phyloP scores from a whole-genome alignment of 306 rosid species.

The Sesbania bispinosa region DNA sequence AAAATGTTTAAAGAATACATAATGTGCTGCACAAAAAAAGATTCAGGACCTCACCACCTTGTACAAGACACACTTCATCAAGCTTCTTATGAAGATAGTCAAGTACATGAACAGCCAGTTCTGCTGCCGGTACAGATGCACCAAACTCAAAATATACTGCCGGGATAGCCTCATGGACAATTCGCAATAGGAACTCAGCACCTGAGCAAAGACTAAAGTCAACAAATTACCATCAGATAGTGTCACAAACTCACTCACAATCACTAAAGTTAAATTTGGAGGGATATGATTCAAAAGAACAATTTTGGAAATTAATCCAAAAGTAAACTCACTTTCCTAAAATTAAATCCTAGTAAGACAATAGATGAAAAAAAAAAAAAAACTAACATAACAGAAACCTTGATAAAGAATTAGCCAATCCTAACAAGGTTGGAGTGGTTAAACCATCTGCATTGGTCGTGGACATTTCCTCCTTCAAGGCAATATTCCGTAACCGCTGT shows the following conservation, averaged over 20 bases:
- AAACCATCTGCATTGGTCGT: slow-evolving; percentile 33
- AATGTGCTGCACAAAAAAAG: slow-evolving; percentile 19
- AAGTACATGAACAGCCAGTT: slow-evolving; percentile 70
- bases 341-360: not conserved
- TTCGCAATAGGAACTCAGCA: slow-evolving; percentile 68
- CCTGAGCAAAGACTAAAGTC: slow-evolving; percentile 85
- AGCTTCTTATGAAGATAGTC: slow-evolving; percentile 80
- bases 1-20: slow-evolving; percentile 19
- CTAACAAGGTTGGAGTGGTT: slow-evolving; percentile 70
- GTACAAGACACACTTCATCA: slow-evolving; percentile 82
- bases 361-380: not conserved
- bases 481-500: slow-evolving; percentile 72
- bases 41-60: slow-evolving; percentile 92
- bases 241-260: slow-evolving; percentile 1
- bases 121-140: slow-evolving; percentile 70
- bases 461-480: slow-evolving; percentile 67
- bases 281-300: not conserved
- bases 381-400: slow-evolving; percentile 53
- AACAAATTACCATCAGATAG: slow-evolving; percentile 50
- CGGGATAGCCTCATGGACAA: slow-evolving; percentile 73
- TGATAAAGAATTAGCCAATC: slow-evolving; percentile 74
- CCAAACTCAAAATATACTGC: slow-evolving; percentile 50
- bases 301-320: not conserved
- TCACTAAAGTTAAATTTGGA: not conserved
- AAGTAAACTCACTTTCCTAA: not conserved